Base-by-base conservation (phyloP, 2,329 filamentous ascomycete species). In the Mariannaea elegans region DNA sequence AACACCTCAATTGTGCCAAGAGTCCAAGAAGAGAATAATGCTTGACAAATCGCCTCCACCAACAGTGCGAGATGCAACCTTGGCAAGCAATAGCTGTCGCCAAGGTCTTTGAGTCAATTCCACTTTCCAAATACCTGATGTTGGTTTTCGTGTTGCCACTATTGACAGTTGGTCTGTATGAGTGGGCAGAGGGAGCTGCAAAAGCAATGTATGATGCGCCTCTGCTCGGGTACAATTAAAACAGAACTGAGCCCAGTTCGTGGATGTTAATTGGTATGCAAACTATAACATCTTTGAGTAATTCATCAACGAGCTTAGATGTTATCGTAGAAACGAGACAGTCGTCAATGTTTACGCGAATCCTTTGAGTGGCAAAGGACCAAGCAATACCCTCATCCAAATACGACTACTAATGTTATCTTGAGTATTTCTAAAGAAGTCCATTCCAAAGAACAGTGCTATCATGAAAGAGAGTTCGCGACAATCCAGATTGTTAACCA, bases 11-110 rank as follows among this genome's bases (percentile, higher is more conserved):
- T 16, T 39, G 13, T n/a, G 36, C 36, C 16, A 34, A 34, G 34
- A 31, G 18, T 32, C 49, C 29, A 18, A n/a, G 38, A 53, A 44
- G 50, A 36, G 18, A 32, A 41, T 23, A 21, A 57, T 18, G 7
- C 38, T 56, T 38, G 48, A 52, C 34, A 52, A 41, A 45, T 49
- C 12, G 31, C 39, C 7, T 50, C 29, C 31, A 46, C 19, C 19
- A 48, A 6, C 24, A 8, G 34, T 16, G 12, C 48, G 44, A 31
- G 24, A 29, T 12, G 29, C 7, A 7, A 36, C 13, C 41, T 41
- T 41, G 34, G 34, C 34, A 38, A 6, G 14, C 21, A 13, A 12
- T 14, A 13, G 18, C 19, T 42, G n/a, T 13, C 16, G 7, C 16
- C 9, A 3, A 13, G 41, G 12, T 12, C 21, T 13, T 44, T 29